phyloP scores from a whole-genome alignment of 805 yeast species.

The Kazachstania martiniae region DNA sequence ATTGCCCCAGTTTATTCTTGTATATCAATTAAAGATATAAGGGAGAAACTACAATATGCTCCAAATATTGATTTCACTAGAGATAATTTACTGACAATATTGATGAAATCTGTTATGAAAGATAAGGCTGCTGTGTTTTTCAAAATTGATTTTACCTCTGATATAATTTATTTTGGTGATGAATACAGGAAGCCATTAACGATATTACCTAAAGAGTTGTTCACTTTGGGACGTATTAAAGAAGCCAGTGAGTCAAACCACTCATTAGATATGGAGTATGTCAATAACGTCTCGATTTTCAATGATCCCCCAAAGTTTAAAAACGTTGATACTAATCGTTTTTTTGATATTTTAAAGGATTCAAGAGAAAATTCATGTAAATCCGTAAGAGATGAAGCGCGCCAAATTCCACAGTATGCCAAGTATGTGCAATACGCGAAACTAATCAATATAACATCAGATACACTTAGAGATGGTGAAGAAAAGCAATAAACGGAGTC shows the following conservation, averaged over 20 bases:
- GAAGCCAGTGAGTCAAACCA: background rate
- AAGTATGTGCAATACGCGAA: no score
- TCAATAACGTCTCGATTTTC: background rate
- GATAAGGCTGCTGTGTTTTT: conserved; percentile 18
- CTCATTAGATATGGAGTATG: background rate
- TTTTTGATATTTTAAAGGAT: background rate
- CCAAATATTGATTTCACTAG: conserved; percentile 6
- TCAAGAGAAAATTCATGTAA: no score
- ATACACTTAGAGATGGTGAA: no score
- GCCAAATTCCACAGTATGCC: conserved; percentile 16
- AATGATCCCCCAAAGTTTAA: background rate
- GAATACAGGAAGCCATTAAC: conserved; percentile 14
- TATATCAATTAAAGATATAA: conserved; percentile 19
- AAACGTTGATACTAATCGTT: background rate
- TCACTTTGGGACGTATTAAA: background rate
- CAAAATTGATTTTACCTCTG: conserved; percentile 21
- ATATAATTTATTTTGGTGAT: conserved; percentile 21
- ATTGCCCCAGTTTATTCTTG: conserved; percentile 22
- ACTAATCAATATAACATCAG: no score
- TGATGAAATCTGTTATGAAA: conserved; percentile 22
- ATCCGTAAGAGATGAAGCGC: no score
- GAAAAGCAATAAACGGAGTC: no score
- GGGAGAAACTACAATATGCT: conserved; percentile 8
- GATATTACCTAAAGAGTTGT: conserved; percentile 6
- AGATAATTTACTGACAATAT: conserved; percentile 18